Evolutionary conservation across 1,284 basidiomycete species (phyloP).

Genomic region (Fistulina hepatica): DNA sequence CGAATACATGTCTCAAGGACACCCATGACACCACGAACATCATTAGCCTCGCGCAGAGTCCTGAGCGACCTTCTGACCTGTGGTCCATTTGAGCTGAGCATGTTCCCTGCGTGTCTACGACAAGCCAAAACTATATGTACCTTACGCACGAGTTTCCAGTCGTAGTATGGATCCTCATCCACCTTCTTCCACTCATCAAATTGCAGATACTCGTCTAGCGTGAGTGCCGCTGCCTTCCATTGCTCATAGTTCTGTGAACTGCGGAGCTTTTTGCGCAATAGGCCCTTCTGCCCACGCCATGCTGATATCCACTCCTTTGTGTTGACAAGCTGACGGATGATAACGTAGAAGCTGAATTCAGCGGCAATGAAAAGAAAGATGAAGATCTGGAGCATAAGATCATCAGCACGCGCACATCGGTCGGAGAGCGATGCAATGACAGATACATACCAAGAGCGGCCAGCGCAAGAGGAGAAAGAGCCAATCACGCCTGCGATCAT

Average conservation of each 20-base stretch:
- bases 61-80: conserved; percentile 60
- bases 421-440: background rate
- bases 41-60: conserved; percentile 55
- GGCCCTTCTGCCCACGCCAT: conserved; percentile 81
- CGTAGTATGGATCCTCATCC: conserved; percentile 83
- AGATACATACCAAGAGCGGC: conserved; percentile 76
- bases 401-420: background rate
- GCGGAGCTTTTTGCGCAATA: conserved; percentile 65
- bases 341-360: conserved; percentile 81
- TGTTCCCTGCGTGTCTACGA: conserved; percentile 6
- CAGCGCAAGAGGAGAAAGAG: conserved; percentile 77
- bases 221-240: conserved; percentile 78
- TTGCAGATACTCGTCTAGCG: conserved; percentile 71
- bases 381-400: conserved; percentile 38
- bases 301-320: conserved; percentile 86
- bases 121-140: conserved; percentile 30
- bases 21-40: conserved; percentile 77
- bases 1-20: conserved; percentile 89
- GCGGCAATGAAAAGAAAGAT: conserved; percentile 79
- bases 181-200: conserved; percentile 84
- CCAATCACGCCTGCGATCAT: conserved; percentile 60
- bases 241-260: conserved; percentile 68
- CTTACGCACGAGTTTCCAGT: conserved; percentile 76
- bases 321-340: conserved; percentile 86
- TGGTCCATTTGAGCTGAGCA: background rate